Evolutionary conservation across 345 rosid genomes (phyloP).

Genomic region (Cardamine resedifolia): DNA sequence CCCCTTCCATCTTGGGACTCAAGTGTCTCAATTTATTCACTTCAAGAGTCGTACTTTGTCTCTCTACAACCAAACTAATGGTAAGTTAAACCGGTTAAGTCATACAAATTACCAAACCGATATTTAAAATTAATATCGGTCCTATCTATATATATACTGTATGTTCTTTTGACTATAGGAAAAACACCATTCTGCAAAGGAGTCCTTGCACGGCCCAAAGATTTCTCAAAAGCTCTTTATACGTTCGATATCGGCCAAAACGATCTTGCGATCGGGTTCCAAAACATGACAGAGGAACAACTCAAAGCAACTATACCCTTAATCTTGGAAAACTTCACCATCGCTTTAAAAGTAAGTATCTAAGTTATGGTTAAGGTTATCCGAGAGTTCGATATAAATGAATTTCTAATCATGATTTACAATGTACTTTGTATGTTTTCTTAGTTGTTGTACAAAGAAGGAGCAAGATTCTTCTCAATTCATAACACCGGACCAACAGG

Average conservation of each 20-base stretch:
- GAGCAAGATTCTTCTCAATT: constrained; percentile 78
- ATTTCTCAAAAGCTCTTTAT: constrained; percentile 68
- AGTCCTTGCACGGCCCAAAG: constrained; percentile 62
- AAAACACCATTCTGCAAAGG: constrained; percentile 34
- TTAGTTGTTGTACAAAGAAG: constrained; percentile 59
- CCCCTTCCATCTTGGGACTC: constrained; percentile 61
- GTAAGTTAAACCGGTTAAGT: constrained; percentile 30
- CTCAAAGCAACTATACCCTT: constrained; percentile 57
- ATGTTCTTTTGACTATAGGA: not conserved
- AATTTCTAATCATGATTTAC: not conserved
- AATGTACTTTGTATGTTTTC: constrained; percentile 17
- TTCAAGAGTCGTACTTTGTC: constrained; percentile 53
- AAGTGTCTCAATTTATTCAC: constrained; percentile 56
- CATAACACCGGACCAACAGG: constrained; percentile 85
- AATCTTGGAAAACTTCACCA: constrained; percentile 46
- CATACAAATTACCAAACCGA: not conserved
- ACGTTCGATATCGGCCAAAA: constrained; percentile 76
- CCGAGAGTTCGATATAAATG: not conserved
- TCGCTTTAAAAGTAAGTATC: constrained; percentile 51
- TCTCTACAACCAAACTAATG: constrained; percentile 41
- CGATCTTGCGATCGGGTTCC: constrained; percentile 59
- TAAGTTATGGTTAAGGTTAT: not conserved
- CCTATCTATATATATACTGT: not conserved
- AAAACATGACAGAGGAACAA: constrained; percentile 42
- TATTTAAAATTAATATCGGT: not conserved